phyloP scores from a whole-genome alignment of 2,329 filamentous ascomycete genomes.

The Penicillium sp. region DNA sequence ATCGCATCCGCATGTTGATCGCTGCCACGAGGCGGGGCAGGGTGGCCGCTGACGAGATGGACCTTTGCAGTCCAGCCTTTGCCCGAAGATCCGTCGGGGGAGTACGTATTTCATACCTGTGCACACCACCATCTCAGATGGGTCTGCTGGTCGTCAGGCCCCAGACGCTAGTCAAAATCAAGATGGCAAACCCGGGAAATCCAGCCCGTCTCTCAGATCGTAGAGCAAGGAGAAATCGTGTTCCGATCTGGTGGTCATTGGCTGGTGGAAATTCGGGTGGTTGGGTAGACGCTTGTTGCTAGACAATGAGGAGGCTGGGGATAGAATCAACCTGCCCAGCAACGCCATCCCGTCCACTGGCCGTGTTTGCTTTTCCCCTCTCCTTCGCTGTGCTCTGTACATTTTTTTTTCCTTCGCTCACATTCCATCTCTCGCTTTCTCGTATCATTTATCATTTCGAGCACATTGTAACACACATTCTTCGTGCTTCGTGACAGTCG shows the following conservation, averaged over 20 bases:
- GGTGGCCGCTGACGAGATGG: neutral
- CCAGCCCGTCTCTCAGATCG: constrained; percentile 16
- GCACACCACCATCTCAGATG: neutral
- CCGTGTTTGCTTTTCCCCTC: neutral
- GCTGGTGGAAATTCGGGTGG: constrained; percentile 29
- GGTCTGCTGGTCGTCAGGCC: constrained; percentile 3
- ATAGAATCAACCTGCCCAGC: constrained; percentile 8
- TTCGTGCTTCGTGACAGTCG: neutral
- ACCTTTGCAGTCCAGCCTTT: too few relatives aligned
- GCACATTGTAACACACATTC: constrained; percentile 4
- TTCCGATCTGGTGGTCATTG: constrained; percentile 7
- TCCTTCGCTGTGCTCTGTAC: constrained; percentile 6
- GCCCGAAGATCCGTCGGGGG: neutral
- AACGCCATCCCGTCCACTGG: constrained; percentile 4
- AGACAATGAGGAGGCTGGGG: constrained; percentile 26
- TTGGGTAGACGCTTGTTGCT: constrained; percentile 23
- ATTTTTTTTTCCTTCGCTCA: constrained; percentile 8
- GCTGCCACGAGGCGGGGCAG: constrained; percentile 10
- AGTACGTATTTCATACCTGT: neutral
- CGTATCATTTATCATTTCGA: constrained; percentile 14
- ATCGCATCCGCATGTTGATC: constrained; percentile 11
- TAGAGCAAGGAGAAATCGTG: neutral
- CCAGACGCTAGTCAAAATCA: neutral
- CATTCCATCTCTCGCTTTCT: constrained; percentile 7
- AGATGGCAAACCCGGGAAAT: constrained; percentile 2